Conservation (phyloP, 2,329 filamentous ascomycete genomes). For the Gyromitra esculenta region DNA sequence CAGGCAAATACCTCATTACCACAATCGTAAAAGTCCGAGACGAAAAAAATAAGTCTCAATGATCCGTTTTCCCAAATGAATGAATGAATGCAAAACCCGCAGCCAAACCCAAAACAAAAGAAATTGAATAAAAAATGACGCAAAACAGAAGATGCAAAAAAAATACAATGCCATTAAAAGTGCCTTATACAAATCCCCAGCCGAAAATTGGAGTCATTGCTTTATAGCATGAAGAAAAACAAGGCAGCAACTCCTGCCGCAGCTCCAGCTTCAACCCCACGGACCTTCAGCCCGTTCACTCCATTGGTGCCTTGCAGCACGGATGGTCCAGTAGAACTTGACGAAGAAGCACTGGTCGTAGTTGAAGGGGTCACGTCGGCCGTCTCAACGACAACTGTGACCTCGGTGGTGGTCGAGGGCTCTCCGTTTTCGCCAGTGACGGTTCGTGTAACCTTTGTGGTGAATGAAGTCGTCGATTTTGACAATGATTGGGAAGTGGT, state of each 20-base stretch:
- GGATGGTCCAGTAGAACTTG: not conserved
- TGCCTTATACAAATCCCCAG: not conserved
- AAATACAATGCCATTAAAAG: constrained; percentile 29
- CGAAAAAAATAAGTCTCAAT: constrained; percentile 25
- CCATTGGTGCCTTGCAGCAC: constrained; percentile 27
- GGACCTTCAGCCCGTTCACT: constrained; percentile 29
- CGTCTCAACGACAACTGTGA: constrained; percentile 33
- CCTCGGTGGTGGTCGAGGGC: constrained; percentile 38
- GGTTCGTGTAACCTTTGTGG: constrained; percentile 38
- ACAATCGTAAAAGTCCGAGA: constrained; percentile 35
- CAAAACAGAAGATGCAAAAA: constrained; percentile 28
- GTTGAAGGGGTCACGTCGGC: constrained; percentile 4
- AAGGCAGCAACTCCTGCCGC: constrained; percentile 45
- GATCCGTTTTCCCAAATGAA: constrained; percentile 36
- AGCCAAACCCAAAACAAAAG: constrained; percentile 40
- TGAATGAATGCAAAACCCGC: constrained; percentile 42
- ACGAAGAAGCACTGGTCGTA: not conserved
- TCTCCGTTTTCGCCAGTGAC: constrained; percentile 41
- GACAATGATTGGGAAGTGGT: constrained; percentile 20
- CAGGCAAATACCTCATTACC: constrained; percentile 12
- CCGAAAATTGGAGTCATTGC: not conserved
- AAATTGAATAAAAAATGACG: constrained; percentile 10
- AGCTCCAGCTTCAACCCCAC: constrained; percentile 37
- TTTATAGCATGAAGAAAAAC: constrained; percentile 48
- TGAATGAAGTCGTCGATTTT: constrained; percentile 41